Evolutionary conservation across 768 basidiomycete genomes (phyloP).

Genomic region (Rhizopogon vulgaris): DNA sequence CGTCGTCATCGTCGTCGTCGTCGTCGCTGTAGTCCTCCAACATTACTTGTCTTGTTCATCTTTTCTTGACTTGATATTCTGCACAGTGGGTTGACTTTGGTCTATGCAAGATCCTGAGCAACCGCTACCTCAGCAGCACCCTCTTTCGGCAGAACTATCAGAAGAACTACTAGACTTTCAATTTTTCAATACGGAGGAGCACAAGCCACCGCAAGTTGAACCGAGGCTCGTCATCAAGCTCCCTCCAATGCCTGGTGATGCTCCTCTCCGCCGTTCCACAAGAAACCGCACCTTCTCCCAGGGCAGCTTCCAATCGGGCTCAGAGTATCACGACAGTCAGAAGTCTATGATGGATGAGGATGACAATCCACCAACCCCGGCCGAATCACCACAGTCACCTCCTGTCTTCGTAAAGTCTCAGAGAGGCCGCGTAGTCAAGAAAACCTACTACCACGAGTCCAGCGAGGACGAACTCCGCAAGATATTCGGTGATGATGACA

Average conservation of each 20-base stretch:
- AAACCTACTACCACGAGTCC: slow-evolving; percentile 39
- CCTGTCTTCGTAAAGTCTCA: slow-evolving; percentile 19
- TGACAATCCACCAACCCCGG: neutral
- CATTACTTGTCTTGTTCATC: neutral
- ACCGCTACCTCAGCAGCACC: neutral
- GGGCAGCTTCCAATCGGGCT: slow-evolving; percentile 22
- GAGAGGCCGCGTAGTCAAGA: slow-evolving; percentile 37
- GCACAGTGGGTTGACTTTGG: neutral
- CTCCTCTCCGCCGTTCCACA: slow-evolving; percentile 19
- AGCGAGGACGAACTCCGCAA: slow-evolving; percentile 34
- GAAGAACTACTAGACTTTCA: neutral
- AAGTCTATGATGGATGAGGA: slow-evolving; percentile 26
- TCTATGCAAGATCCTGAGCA: slow-evolving; percentile 10
- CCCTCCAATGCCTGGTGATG: slow-evolving; percentile 13
- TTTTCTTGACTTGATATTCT: slow-evolving; percentile 1
- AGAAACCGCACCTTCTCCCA: slow-evolving; percentile 14
- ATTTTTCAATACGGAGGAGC: neutral
- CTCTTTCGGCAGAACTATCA: neutral
- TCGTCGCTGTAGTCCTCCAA: neutral
- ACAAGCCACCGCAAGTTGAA: neutral
- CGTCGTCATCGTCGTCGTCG: neutral
- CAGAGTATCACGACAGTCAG: slow-evolving; percentile 28
- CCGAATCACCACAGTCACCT: neutral
- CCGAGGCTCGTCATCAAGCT: slow-evolving; percentile 15
- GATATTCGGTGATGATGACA: slow-evolving; percentile 6